These are phyloP conservation scores for Linanthus parryae DNA, from an alignment of 148 eudicot genomes.

Conservation along the genomic window DNA sequence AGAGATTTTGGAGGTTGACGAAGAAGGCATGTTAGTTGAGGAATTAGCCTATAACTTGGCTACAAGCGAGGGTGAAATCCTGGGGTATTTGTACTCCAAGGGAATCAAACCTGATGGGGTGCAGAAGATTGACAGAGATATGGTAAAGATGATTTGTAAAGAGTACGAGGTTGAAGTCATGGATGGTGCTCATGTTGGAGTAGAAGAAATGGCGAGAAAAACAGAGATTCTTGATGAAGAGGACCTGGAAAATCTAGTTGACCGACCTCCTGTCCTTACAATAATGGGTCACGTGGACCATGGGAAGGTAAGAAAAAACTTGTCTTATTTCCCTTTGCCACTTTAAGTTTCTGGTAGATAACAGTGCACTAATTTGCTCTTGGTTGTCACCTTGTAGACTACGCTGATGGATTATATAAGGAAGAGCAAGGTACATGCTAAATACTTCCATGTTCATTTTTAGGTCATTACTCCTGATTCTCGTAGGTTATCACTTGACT, in stretches of 20 bases:
- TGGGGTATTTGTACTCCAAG: constrained; percentile 69
- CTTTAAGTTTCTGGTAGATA: constrained; percentile 6
- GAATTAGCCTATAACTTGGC: constrained; percentile 88
- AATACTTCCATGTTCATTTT: no score
- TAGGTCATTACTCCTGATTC: no score
- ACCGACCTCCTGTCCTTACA: constrained; percentile 93
- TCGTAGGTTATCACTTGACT: no score
- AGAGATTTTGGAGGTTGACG: constrained; percentile 83
- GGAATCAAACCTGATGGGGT: constrained; percentile 85
- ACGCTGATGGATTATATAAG: constrained; percentile 90
- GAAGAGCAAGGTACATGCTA: constrained; percentile 71
- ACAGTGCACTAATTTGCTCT: constrained; percentile 25
- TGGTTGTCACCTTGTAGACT: constrained; percentile 53
- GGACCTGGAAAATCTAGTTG: constrained; percentile 74
- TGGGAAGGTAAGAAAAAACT: constrained; percentile 61
- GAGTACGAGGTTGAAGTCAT: constrained; percentile 81
- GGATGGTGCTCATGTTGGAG: constrained; percentile 50
- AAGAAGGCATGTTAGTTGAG: constrained; percentile 80
- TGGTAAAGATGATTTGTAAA: constrained; percentile 93
- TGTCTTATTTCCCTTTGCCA: neutral
- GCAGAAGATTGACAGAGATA: constrained; percentile 66
- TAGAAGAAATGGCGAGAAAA: constrained; percentile 90
- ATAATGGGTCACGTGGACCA: constrained; percentile 99
- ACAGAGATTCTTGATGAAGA: constrained; percentile 80
- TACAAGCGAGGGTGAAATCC: constrained; percentile 89